Evolutionary conservation across 306 rosid genomes (phyloP).

Genomic region (Glycyrrhiza uralensis): DNA sequence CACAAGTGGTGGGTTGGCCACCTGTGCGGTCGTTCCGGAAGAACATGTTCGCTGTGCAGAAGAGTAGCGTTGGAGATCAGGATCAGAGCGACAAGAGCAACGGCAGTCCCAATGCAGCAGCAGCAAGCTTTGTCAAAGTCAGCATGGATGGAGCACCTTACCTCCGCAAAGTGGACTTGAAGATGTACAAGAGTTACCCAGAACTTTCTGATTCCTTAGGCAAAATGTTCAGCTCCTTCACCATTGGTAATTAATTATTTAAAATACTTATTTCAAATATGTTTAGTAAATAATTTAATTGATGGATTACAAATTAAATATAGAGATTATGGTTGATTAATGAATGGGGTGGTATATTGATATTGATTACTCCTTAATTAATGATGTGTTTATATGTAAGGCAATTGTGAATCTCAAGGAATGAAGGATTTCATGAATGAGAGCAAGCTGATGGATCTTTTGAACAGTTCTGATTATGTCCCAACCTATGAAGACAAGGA

Average conservation of each 20-base stretch:
- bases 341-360: background rate
- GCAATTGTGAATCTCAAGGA: constrained; percentile 78
- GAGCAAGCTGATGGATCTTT: constrained; percentile 80
- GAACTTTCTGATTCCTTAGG: constrained; percentile 73
- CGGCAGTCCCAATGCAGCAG: constrained; percentile 24
- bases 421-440: constrained; percentile 88
- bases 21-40: constrained; percentile 77
- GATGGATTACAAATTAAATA: too few relatives aligned
- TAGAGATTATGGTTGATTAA: too few relatives aligned
- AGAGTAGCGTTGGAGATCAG: constrained; percentile 34
- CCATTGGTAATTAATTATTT: constrained; percentile 48
- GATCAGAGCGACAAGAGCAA: constrained; percentile 44
- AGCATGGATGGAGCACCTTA: constrained; percentile 98
- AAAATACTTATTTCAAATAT: too few relatives aligned
- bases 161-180: constrained; percentile 82
- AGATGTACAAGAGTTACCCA: constrained; percentile 54
- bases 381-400: constrained; percentile 28
- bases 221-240: constrained; percentile 83
- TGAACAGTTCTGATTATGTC: constrained; percentile 79
- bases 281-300: too few relatives aligned
- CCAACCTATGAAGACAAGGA: constrained; percentile 95
- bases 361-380: background rate
- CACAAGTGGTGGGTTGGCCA: constrained; percentile 97
- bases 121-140: constrained; percentile 73
- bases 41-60: constrained; percentile 55